Conservation (phyloP, 768 basidiomycete genomes). For the Boletus tomentosulus region DNA sequence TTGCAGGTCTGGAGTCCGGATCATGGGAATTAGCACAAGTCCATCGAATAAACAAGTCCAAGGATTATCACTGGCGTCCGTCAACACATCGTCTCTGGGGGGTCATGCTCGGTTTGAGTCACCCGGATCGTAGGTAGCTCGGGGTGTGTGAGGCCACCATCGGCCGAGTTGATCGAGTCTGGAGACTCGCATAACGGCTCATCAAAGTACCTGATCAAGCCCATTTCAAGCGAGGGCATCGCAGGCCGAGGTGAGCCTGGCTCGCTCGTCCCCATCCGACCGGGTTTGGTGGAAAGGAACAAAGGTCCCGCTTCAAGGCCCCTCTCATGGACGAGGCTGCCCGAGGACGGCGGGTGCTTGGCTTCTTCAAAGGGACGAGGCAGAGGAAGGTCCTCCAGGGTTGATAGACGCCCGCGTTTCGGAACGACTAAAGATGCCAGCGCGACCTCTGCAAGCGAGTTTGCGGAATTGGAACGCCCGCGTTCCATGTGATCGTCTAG, state of each 20-base stretch:
- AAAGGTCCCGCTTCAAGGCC: conserved; percentile 13
- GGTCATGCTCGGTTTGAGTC: not conserved
- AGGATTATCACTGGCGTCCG: not conserved
- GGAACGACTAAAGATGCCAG: conserved; percentile 4
- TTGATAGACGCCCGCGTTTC: conserved; percentile 9
- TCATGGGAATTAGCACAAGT: not conserved
- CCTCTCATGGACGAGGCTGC: conserved; percentile 11
- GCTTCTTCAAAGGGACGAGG: conserved; percentile 21
- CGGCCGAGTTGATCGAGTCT: conserved; percentile 8
- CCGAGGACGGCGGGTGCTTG: not conserved
- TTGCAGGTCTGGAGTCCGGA: not conserved
- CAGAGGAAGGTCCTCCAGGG: conserved; percentile 12
- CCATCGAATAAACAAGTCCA: not conserved
- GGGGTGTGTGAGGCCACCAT: not conserved
- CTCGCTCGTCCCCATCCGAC: not conserved
- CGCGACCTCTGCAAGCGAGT: conserved; percentile 18
- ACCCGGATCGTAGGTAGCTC: not conserved
- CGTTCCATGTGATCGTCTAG: not conserved
- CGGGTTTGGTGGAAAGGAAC: not conserved
- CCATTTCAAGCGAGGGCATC: not conserved
- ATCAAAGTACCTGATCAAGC: conserved; percentile 4
- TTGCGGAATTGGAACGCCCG: conserved; percentile 8
- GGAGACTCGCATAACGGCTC: conserved; percentile 23
- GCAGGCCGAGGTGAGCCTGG: not conserved
- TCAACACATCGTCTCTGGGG: not conserved